Conservation (phyloP, 1,284 basidiomycete species). For the Veloporphyrellus conicus region DNA sequence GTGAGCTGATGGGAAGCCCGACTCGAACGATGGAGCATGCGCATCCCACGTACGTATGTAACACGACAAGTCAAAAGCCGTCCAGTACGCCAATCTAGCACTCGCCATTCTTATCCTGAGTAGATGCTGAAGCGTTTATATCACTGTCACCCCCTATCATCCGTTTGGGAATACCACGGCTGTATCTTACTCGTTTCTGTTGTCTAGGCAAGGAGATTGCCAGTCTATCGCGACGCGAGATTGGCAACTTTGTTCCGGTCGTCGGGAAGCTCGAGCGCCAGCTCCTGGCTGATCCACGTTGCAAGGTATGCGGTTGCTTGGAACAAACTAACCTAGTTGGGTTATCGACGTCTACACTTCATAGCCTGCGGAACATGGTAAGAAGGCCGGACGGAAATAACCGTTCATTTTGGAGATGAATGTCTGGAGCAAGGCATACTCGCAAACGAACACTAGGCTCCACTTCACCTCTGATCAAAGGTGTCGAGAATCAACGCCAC, state of each 20-base stretch:
- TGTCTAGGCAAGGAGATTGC: conserved; percentile 11
- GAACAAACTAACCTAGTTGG: not conserved
- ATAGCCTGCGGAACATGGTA: conserved; percentile 2
- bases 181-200: not conserved
- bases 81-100: not conserved
- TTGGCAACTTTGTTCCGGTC: conserved; percentile 13
- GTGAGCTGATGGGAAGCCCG: not conserved
- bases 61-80: not conserved
- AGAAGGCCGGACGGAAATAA: conserved; percentile 11
- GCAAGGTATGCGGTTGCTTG: conserved; percentile 3
- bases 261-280: conserved; percentile 1
- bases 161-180: conserved; percentile 13
- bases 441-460: not conserved
- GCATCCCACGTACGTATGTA: not conserved
- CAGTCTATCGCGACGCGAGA: conserved; percentile 6
- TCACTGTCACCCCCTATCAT: conserved; percentile 5
- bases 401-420: conserved; percentile 2
- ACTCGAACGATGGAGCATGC: not conserved
- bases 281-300: conserved; percentile 10
- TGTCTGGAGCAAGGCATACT: conserved; percentile 1
- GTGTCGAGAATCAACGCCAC: not conserved
- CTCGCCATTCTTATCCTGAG: not conserved
- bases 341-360: conserved; percentile 4
- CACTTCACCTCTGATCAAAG: not conserved
- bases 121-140: not conserved